Evolutionary conservation across 1,284 basidiomycete genomes (phyloP).

Genomic region (Malassezia restricta): DNA sequence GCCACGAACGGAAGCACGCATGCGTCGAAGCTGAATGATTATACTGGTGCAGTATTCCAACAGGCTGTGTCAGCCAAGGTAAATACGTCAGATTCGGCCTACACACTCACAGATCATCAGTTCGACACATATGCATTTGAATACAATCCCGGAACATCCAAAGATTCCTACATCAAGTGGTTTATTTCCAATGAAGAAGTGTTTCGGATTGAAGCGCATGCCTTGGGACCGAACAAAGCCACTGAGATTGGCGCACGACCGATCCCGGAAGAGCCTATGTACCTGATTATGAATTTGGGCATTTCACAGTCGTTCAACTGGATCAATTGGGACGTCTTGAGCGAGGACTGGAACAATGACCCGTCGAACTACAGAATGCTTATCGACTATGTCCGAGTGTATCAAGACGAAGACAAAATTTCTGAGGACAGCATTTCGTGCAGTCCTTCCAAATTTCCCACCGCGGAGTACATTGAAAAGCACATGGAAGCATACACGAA

Average conservation of each 20-base stretch:
- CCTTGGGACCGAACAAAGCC: constrained; percentile 57
- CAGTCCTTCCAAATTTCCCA: constrained; percentile 45
- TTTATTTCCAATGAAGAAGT: constrained; percentile 19
- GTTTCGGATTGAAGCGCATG: constrained; percentile 55
- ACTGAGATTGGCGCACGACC: constrained; percentile 62
- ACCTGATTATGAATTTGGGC: constrained; percentile 35
- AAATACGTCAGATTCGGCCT: constrained; percentile 27
- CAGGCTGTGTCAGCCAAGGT: constrained; percentile 39
- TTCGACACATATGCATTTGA: constrained; percentile 54
- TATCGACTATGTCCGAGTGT: constrained; percentile 32
- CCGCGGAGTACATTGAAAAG: constrained; percentile 37
- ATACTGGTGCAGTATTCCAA: constrained; percentile 38
- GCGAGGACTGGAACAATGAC: background rate
- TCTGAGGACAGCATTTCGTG: constrained; percentile 41
- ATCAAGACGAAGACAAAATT: constrained; percentile 30
- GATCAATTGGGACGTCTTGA: constrained; percentile 18
- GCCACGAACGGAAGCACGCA: background rate
- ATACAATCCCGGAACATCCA: constrained; percentile 37
- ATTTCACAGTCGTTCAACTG: constrained; percentile 25
- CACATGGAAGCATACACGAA: constrained; percentile 39
- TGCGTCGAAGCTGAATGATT: constrained; percentile 23
- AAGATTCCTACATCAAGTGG: constrained; percentile 28
- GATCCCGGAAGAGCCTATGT: constrained; percentile 54
- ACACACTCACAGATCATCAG: constrained; percentile 19
- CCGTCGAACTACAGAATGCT: constrained; percentile 20